Percentiles rank a stretch among this genome's conserved stretches.
Conservation (phyloP, 768 basidiomycete genomes). For the Cytidiella melzeri region DNA sequence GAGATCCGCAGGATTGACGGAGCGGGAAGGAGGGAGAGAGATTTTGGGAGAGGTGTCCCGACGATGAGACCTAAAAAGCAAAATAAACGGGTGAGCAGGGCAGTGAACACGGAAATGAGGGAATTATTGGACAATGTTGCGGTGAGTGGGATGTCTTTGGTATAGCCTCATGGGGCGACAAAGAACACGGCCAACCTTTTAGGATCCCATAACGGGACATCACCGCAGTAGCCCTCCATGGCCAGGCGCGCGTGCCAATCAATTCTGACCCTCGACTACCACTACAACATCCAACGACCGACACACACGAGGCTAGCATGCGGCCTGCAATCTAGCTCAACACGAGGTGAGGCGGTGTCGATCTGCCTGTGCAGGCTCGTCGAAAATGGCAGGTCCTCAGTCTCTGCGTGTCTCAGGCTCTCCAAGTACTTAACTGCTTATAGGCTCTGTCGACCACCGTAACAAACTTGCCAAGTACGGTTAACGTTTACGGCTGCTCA, state of each 20-base stretch:
- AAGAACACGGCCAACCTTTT: not conserved
- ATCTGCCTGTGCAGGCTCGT: not conserved
- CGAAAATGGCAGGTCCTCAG: not conserved
- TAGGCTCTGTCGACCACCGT: too few relatives aligned
- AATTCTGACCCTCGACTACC: not conserved
- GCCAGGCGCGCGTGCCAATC: not conserved
- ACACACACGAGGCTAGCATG: not conserved
- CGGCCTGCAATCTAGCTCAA: not conserved
- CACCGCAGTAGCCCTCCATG: not conserved
- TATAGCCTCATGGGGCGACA: conserved; percentile 5
- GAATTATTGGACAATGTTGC: not conserved
- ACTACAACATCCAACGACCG: not conserved
- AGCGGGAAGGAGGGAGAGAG: conserved; percentile 17
- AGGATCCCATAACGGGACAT: not conserved
- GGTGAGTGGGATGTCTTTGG: not conserved
- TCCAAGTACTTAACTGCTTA: too few relatives aligned
- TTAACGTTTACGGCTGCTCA: too few relatives aligned
- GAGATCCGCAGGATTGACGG: conserved; percentile 21
- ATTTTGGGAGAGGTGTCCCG: conserved; percentile 10
- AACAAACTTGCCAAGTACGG: too few relatives aligned
- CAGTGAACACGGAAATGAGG: not conserved
- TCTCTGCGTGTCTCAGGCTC: too few relatives aligned
- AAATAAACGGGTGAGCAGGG: not conserved
- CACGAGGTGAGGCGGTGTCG: not conserved
- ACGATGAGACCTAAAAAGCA: not conserved